Percentiles rank a stretch among this genome's conserved stretches.
Evolutionary conservation across 345 rosid genomes (phyloP).

Genomic region (Dovyalis caffra): DNA sequence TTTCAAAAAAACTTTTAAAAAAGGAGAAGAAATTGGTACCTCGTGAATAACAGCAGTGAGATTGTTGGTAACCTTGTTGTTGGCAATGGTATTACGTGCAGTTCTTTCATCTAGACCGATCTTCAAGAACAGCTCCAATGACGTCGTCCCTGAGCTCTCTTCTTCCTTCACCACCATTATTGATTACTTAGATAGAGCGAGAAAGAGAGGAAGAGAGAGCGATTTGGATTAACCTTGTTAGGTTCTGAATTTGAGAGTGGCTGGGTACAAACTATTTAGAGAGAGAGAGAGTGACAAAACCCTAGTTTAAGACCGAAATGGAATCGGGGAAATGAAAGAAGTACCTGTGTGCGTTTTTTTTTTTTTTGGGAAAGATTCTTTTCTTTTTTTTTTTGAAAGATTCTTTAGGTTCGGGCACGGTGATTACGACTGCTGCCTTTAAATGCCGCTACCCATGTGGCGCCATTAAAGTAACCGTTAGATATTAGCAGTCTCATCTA

Average conservation of each 20-base stretch:
- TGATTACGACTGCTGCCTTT: background rate
- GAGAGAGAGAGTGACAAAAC: background rate
- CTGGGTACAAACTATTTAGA: background rate
- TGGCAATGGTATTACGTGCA: conserved; percentile 73
- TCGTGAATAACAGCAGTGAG: conserved; percentile 78
- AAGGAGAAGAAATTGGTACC: conserved; percentile 33
- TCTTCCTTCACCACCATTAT: conserved; percentile 12
- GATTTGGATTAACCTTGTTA: background rate
- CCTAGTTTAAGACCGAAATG: conserved; percentile 3
- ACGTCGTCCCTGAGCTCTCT: conserved; percentile 8
- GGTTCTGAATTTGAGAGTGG: no score
- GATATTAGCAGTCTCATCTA: background rate
- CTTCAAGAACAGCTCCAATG: conserved; percentile 67
- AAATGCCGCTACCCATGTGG: background rate
- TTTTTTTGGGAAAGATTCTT: background rate
- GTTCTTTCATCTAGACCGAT: conserved; percentile 84
- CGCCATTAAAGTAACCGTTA: background rate
- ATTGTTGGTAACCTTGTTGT: conserved; percentile 79
- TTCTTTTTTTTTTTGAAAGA: background rate
- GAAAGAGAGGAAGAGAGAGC: background rate
- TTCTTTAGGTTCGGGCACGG: background rate
- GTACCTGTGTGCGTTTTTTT: background rate
- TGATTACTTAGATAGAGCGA: background rate
- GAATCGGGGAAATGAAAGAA: background rate
- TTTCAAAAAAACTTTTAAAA: no score